Evolutionary conservation across 768 basidiomycete genomes (phyloP).

Genomic region (Kwoniella sp.): DNA sequence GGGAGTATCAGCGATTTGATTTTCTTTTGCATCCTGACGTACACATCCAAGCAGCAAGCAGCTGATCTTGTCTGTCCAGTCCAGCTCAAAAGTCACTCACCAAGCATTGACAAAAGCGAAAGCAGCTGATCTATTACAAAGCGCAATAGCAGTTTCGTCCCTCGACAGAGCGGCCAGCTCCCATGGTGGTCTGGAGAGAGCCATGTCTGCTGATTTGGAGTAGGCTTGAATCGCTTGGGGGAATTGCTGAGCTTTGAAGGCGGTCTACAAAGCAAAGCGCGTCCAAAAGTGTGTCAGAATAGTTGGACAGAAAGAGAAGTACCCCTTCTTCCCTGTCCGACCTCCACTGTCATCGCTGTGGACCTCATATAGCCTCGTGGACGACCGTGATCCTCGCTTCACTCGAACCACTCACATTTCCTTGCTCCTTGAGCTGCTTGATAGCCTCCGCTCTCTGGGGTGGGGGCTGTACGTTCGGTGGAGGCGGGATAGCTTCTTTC

Average conservation of each 20-base stretch:
- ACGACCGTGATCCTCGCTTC: too few species aligned
- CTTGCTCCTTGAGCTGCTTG: slow-evolving; percentile 83
- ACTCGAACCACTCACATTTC: slow-evolving; percentile 90
- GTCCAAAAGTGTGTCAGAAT: neutral
- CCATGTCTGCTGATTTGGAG: slow-evolving; percentile 73
- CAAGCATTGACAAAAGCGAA: slow-evolving; percentile 74
- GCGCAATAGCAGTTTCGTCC: slow-evolving; percentile 84
- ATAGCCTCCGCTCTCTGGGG: slow-evolving; percentile 75
- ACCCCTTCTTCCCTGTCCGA: too few species aligned
- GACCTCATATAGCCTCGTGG: too few species aligned
- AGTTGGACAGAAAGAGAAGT: too few species aligned
- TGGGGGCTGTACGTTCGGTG: slow-evolving; percentile 68
- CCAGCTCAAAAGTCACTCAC: slow-evolving; percentile 30
- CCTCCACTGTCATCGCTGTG: too few species aligned
- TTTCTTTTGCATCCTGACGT: too few species aligned
- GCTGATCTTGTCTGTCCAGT: too few species aligned
- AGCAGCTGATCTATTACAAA: slow-evolving; percentile 91
- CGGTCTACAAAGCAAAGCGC: slow-evolving; percentile 60
- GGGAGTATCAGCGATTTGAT: too few species aligned
- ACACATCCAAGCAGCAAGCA: too few species aligned
- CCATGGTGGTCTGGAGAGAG: slow-evolving; percentile 82
- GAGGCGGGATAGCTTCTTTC: slow-evolving; percentile 69
- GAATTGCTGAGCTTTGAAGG: slow-evolving; percentile 76
- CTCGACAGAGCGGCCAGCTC: slow-evolving; percentile 78
- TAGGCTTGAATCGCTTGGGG: slow-evolving; percentile 75